phyloP scores from a whole-genome alignment of 345 rosid species.

The Populus deltoides region DNA sequence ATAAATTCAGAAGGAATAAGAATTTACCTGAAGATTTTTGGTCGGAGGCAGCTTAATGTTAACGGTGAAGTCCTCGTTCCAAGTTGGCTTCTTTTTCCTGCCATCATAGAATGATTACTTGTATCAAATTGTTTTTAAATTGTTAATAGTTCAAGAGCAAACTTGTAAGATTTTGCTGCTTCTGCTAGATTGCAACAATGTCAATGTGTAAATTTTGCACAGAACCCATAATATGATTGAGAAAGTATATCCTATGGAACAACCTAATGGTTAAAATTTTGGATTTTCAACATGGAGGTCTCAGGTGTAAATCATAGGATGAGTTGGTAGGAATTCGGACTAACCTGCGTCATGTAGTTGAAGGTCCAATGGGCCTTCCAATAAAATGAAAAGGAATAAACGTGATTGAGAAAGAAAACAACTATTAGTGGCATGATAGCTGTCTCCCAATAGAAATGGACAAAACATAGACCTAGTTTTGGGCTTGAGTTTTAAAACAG shows the following conservation, averaged over 20 bases:
- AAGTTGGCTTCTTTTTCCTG: slow-evolving; percentile 79
- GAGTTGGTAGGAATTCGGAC: too few species aligned
- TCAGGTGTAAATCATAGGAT: too few species aligned
- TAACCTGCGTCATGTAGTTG: too few species aligned
- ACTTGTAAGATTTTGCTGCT: background rate
- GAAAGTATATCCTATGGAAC: too few species aligned
- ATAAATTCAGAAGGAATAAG: slow-evolving; percentile 17
- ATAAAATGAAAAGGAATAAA: too few species aligned
- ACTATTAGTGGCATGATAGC: background rate
- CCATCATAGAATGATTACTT: slow-evolving; percentile 17
- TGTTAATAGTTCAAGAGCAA: background rate
- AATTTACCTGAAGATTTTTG: slow-evolving; percentile 64
- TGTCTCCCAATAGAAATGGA: background rate
- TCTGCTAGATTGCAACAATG: background rate
- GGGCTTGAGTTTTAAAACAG: background rate
- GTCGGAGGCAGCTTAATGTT: slow-evolving; percentile 55
- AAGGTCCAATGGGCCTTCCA: too few species aligned
- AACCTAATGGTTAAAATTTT: too few species aligned
- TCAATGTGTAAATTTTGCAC: too few species aligned
- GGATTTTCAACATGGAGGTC: too few species aligned
- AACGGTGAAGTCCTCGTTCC: slow-evolving; percentile 79
- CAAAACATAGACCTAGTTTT: background rate
- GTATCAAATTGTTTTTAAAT: slow-evolving; percentile 1
- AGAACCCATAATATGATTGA: background rate
- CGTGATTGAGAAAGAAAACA: background rate